Evolutionary conservation across 805 yeast genomes (phyloP), one percentile per base, ranked within the genome.

Genomic region (Lipomyces chichibuensis): DNA sequence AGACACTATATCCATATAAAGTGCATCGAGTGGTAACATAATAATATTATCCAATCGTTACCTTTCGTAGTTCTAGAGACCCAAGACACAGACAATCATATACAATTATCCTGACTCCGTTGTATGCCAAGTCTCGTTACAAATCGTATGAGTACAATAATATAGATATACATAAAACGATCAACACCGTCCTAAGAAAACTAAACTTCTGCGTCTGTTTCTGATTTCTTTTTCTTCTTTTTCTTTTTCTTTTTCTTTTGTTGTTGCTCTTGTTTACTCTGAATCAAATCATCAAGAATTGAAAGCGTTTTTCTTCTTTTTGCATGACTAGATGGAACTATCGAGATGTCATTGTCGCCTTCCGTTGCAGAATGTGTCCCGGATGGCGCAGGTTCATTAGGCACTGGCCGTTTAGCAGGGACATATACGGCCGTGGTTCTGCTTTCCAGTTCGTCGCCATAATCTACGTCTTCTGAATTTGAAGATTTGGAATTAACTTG

Each of bases 381-480:
- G 23, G 7, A 17, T 17, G 7, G 11, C 49, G 23, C 23, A 7
- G 23, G 23, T 43, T n/a, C 49, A 14, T 17, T 43, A 43, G 23
- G 8, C 23, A 43, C 23, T n/a, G 25, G 11, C 13, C 23, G 11
- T 8, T 17, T n/a, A 17, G 20, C 20, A 17, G 6, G 3, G 49
- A 8, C 23, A 2, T 43, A n/a, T 17, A 27, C 43, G 33, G 37
- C 52, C 35, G 67, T 56, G 3, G 43, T 60, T 54, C 70, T 49
- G 56, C 70, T 57, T n/a, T 66, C 66, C 35, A 60, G 65, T n/a
- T 63, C 69, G 23, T 60, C 65, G 14, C 43, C 62, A 8, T 63
- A 67, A n/a, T 57, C 62, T 25, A 29, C 57, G 20, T 59, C 58
- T 13, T 13, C 52, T 17, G 23, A 27, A 52, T 9, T 25, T 23